Evolutionary conservation across 345 rosid genomes (phyloP), one percentile per base, ranked within the genome.

Genomic region (Camelina neglecta): DNA sequence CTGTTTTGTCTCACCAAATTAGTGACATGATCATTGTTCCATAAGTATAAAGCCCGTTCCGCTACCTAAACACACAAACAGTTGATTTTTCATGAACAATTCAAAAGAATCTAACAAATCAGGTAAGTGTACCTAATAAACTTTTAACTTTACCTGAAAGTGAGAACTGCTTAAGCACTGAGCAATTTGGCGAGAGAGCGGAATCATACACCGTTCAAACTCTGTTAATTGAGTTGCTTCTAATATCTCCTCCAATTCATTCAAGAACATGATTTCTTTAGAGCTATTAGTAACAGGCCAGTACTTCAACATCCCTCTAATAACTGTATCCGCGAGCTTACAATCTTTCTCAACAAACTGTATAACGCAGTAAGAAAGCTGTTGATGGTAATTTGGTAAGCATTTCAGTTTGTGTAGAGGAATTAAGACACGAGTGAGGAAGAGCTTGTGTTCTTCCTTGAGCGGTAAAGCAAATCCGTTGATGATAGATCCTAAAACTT

Each of bases 261-360:
- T 85, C 48, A 93, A 84, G 84, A 91, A 93, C 93, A 93, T 88
- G 74, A 91, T 94, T 74, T 91, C 98, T 90, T 93, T 93, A 49
- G 97, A 87, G 78, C 97, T 91, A 75, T 91, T 93, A 57, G 95
- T 88, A 63, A 91, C 66, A 1, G 97, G 98, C 98, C 97, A 93
- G 71, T 88, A 93, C 83, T 93, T 93, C 42, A 93, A 81, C 15
- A 93, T 76, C 53, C 93, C 96, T 82, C 87, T 83, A 63, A 91
- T 87, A 10, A 91, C 86, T 0, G 89, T 83, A 75, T 93, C 97
- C 2, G 93, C 89, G 61, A 93, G 98, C 88, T 88, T 91, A 83
- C 80, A 77, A 51, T 93, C 98, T 83, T 93, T 93, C 84, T 91
- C 96, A 44, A 93, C 97, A 71, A 93, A 93, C 81, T 93, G 98